Evolutionary conservation across 768 basidiomycete genomes (phyloP), one percentile per base, ranked within the genome.

Genomic region (Suillus hirtellus): DNA sequence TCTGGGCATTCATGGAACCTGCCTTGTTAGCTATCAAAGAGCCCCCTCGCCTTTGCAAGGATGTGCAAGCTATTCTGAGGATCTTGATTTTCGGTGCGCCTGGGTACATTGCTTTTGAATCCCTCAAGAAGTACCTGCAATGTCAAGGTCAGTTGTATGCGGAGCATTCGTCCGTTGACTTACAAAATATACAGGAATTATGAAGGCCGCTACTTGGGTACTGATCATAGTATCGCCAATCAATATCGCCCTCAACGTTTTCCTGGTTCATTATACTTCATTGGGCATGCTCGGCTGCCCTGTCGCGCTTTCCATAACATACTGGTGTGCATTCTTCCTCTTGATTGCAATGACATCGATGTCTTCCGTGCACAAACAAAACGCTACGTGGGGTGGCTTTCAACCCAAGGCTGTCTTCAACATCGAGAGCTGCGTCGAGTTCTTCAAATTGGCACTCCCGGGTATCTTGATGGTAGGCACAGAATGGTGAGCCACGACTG

Each of bases 401-500:
- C 81, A 82, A 61, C 74, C 80, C 27, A 67, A 68, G 1, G 70
- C 75, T 3, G 82, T 82, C 12, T 65, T 90, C 44, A 80, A 88
- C 63, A 34, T 68, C 11, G 71, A 73, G 21, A 82, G 85, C 66
- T 90, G 89, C 65, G 64, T 78, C 43, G 69, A 69, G 24, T 92
- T 92, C 73, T 79, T 89, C 34, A 81, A 80, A 60, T 81, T 92
- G 49, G 90, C 89, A 0, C 68, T 92, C n/a, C 89, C 90, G 0
- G 91, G 90, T 0, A 89, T 92, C 50, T 68, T 90, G 34, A 91
- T 91, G 89, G 84, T 91, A 35, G 89, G 88, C 24, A 90, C 89
- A 4, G 91, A 93, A 78, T 93, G 90, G 90, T 90, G 69, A 60
- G 80, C 38, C 44, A 31, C 44, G 44, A 40, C 60, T 31, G 35